Evolutionary conservation across 225 moss, liverwort and hornwort species (phyloP), one percentile per base, ranked within the genome.

Genomic region (Marchantia paleacea): DNA sequence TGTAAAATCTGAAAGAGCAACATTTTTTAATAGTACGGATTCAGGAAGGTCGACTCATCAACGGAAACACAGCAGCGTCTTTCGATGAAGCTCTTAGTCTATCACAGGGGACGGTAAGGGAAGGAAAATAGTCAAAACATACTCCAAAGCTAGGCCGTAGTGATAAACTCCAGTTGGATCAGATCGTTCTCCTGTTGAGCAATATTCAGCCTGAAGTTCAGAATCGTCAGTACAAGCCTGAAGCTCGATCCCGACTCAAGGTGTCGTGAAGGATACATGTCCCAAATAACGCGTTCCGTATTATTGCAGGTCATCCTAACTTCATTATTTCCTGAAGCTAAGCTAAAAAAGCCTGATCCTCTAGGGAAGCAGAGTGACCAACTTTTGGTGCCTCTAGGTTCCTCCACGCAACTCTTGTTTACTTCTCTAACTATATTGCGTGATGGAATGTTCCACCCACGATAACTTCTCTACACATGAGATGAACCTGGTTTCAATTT

Each of bases 81-180:
- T 39, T 12, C 0, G 14, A 51, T 12, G 25, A 26, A 25, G 22
- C 28, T 58, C 18, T 58, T 25, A 55, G 13, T 54, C n/a, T 20
- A 20, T 6, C 16, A 16, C 20, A 58, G 20, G 5, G 26, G 53
- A n/a, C n/a, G 53, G 9, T 53, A 14, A 13, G 16, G 14, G 60
- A 47, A 6, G 69, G 12, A 79, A 47, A 29, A 7, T 52, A 12
- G 62, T 79, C 31, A 29, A 30, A 18, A 72, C 87, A 26, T 89
- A 89, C 88, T 82, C 55, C 74, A 89, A 78, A 26, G 86, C 88
- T 49, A 89, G 80, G 71, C 88, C 88, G 67, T 89, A 89, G 66
- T 89, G 88, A 75, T 89, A 86, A 78, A 89, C 82, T 69, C 84
- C 84, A 51, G 75, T 80, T 54, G 80, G 50, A 71, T 89, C 86